Conservation (phyloP, 495 filamentous ascomycete species). For the Xylaria bambusicola region DNA sequence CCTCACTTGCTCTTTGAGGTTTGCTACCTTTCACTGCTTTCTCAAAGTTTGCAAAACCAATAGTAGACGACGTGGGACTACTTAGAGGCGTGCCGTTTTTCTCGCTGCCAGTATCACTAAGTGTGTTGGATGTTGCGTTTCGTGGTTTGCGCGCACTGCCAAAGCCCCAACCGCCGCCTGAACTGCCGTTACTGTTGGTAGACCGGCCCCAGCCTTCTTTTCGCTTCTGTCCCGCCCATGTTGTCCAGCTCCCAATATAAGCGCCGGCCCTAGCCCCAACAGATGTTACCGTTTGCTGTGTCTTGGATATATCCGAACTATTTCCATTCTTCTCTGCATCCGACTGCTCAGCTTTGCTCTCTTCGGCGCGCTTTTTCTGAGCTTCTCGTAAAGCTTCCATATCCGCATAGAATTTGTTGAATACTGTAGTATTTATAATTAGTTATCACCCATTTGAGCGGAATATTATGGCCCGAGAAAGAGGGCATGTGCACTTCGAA, state of each 20-base stretch:
- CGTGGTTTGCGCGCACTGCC: slow-evolving; percentile 33
- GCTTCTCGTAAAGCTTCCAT: slow-evolving; percentile 84
- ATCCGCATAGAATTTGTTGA: slow-evolving; percentile 85
- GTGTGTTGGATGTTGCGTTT: slow-evolving; percentile 5
- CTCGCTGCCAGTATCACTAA: slow-evolving; percentile 31
- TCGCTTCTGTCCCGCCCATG: slow-evolving; percentile 89
- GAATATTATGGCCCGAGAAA: neutral
- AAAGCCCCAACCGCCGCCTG: slow-evolving; percentile 39
- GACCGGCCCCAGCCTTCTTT: slow-evolving; percentile 60
- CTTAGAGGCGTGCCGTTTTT: slow-evolving; percentile 37
- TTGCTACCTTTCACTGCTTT: slow-evolving; percentile 28
- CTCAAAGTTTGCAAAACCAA: slow-evolving; percentile 27
- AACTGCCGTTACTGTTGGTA: slow-evolving; percentile 24
- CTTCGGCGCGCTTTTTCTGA: slow-evolving; percentile 69
- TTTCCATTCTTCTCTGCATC: slow-evolving; percentile 31
- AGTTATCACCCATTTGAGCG: neutral
- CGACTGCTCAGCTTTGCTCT: slow-evolving; percentile 45
- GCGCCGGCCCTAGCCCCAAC: slow-evolving; percentile 76
- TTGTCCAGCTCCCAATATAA: slow-evolving; percentile 92
- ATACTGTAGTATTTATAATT: slow-evolving; percentile 43
- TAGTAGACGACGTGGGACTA: slow-evolving; percentile 28
- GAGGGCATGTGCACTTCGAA: neutral
- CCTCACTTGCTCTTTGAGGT: slow-evolving; percentile 25
- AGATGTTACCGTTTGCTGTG: slow-evolving; percentile 67
- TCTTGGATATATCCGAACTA: slow-evolving; percentile 61